Percentiles rank a stretch among this genome's conserved stretches.
Conservation (phyloP, 139 green algal species). For the Spirogloea muscicola region DNA sequence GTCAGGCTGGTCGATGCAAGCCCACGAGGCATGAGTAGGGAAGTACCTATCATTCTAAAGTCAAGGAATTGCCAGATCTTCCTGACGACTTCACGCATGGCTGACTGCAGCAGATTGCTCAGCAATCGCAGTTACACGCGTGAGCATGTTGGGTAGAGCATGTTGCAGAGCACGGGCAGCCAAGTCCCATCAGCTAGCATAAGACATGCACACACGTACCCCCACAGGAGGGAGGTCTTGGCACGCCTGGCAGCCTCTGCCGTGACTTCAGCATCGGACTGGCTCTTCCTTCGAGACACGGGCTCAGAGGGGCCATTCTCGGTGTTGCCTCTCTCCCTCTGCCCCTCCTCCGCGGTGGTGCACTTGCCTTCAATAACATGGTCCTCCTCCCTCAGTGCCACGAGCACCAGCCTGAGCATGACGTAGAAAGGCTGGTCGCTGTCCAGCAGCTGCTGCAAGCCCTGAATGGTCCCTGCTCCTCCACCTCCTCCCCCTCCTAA, state of each 20-base stretch:
- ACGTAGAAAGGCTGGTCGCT: constrained; percentile 32
- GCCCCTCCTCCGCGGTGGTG: too few relatives aligned
- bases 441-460: constrained; percentile 29
- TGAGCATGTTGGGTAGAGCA: too few relatives aligned
- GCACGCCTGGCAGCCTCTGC: background rate
- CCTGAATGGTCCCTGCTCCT: background rate
- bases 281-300: too few relatives aligned
- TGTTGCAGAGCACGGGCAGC: too few relatives aligned
- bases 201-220: constrained; percentile 1
- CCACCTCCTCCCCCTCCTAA: constrained; percentile 2
- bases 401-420: constrained; percentile 33
- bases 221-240: constrained; percentile 27
- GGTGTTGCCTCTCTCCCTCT: too few relatives aligned
- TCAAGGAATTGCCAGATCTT: background rate
- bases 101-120: too few relatives aligned
- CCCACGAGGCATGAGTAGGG: background rate
- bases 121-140: too few relatives aligned
- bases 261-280: too few relatives aligned
- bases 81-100: too few relatives aligned
- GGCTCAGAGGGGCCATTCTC: too few relatives aligned
- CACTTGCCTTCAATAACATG: too few relatives aligned
- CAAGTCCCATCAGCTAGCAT: too few relatives aligned
- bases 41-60: background rate
- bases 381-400: constrained; percentile 26
- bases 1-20: background rate